phyloP scores from a whole-genome alignment of 2,329 filamentous ascomycete species.

The Leptographium wingfieldii region DNA sequence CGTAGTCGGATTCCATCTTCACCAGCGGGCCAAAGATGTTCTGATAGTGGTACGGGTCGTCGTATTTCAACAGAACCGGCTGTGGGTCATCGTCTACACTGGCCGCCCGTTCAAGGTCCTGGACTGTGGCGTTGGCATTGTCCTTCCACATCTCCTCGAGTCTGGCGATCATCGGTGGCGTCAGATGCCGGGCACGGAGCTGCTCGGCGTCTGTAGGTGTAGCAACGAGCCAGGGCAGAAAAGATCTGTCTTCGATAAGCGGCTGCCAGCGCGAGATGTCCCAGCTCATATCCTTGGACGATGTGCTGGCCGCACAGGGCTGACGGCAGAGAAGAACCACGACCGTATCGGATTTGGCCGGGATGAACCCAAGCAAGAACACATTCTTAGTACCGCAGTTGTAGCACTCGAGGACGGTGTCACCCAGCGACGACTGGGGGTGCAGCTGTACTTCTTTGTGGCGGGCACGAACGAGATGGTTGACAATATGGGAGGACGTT shows the following conservation, averaged over 20 bases:
- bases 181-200: constrained; percentile 83
- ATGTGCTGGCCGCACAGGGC: constrained; percentile 86
- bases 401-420: constrained; percentile 96
- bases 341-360: constrained; percentile 95
- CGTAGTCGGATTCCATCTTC: constrained; percentile 98
- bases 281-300: constrained; percentile 99
- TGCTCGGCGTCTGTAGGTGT: constrained; percentile 89
- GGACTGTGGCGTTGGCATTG: constrained; percentile 74
- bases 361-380: constrained; percentile 93
- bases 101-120: constrained; percentile 80
- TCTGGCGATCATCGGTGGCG: constrained; percentile 88
- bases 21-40: constrained; percentile 97
- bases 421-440: constrained; percentile 80
- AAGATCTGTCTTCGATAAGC: constrained; percentile 90
- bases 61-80: constrained; percentile 84
- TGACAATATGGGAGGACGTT: constrained; percentile 94
- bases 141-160: constrained; percentile 99
- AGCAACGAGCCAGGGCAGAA: constrained; percentile 84
- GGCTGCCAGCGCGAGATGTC: constrained; percentile 97
- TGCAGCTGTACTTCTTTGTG: constrained; percentile 99
- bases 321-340: constrained; percentile 94
- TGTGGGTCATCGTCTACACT: constrained; percentile 92
- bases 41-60: constrained; percentile 96
- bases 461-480: constrained; percentile 89
- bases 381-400: constrained; percentile 99